A percentile compares a stretch with the other conserved stretches of the same genome.
Evolutionary conservation across 805 yeast genomes (phyloP).

Genomic region (Saccharomycopsis schoenii): DNA sequence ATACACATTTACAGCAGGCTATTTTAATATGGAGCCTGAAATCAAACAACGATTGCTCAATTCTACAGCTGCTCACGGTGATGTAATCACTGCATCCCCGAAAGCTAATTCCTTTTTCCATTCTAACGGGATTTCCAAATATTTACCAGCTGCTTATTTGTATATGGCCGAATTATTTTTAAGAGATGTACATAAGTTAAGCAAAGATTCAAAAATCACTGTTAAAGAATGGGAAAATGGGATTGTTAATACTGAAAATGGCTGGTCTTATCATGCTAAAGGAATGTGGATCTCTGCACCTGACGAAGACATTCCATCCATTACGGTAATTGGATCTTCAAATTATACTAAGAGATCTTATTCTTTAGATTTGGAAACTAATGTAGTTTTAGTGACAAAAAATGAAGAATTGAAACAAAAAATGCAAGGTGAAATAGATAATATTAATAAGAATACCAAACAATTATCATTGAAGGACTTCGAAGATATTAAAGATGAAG

Average conservation of each 20-base stretch:
- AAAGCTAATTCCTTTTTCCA: constrained; percentile 88
- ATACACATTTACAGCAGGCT: constrained; percentile 94
- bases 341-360: constrained; percentile 90
- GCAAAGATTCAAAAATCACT: constrained; percentile 28
- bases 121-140: constrained; percentile 71
- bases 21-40: constrained; percentile 81
- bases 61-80: constrained; percentile 46
- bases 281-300: constrained; percentile 79
- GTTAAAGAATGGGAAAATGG: constrained; percentile 86
- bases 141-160: constrained; percentile 80
- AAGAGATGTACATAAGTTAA: constrained; percentile 25
- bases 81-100: constrained; percentile 85
- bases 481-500: constrained; percentile 35
- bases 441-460: constrained; percentile 45
- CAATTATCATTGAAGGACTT: constrained; percentile 53
- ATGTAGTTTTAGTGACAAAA: constrained; percentile 68
- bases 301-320: constrained; percentile 46
- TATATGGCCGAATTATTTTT: constrained; percentile 64
- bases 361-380: constrained; percentile 77
- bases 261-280: constrained; percentile 98
- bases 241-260: constrained; percentile 63
- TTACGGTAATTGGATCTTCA: constrained; percentile 85
- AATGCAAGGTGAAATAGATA: constrained; percentile 55
- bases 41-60: constrained; percentile 49
- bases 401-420: constrained; percentile 46